phyloP scores from a whole-genome alignment of 495 filamentous ascomycete species.

The Jackrogersella minutella region DNA sequence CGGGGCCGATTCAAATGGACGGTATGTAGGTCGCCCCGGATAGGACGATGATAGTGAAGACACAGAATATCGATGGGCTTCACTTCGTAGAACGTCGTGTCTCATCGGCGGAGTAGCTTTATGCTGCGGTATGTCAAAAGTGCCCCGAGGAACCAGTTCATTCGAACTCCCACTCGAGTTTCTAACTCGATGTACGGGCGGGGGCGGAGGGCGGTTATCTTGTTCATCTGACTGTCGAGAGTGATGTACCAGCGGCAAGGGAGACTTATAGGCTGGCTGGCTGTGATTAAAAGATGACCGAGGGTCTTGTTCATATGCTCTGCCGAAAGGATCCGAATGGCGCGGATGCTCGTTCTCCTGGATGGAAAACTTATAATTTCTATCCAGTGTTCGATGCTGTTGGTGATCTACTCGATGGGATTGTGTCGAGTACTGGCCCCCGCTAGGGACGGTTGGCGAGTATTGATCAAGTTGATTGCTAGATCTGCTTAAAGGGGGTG shows the following conservation, averaged over 20 bases:
- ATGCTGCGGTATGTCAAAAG: slow-evolving; percentile 40
- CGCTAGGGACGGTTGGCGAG: slow-evolving; percentile 34
- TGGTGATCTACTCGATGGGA: slow-evolving; percentile 43
- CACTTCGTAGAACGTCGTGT: slow-evolving; percentile 57
- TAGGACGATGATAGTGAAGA: slow-evolving; percentile 47
- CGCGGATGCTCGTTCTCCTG: slow-evolving; percentile 43
- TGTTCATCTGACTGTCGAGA: slow-evolving; percentile 31
- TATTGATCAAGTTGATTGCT: slow-evolving; percentile 48
- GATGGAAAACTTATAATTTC: slow-evolving; percentile 42
- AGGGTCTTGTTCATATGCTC: slow-evolving; percentile 33
- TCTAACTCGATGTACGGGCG: slow-evolving; percentile 54
- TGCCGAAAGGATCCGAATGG: slow-evolving; percentile 22
- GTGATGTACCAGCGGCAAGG: slow-evolving; percentile 24
- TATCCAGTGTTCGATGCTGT: slow-evolving; percentile 47
- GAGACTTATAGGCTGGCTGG: slow-evolving; percentile 24
- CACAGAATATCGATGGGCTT: slow-evolving; percentile 56
- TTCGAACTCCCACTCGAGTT: slow-evolving; percentile 49
- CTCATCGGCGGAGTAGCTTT: slow-evolving; percentile 54
- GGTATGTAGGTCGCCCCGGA: slow-evolving; percentile 57
- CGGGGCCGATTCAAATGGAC: slow-evolving; percentile 54
- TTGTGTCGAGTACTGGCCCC: slow-evolving; percentile 43
- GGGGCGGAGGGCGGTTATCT: slow-evolving; percentile 55
- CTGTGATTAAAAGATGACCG: slow-evolving; percentile 30
- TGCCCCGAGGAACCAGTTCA: slow-evolving; percentile 47
- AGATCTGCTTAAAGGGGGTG: slow-evolving; percentile 43